Percentiles rank a stretch among this genome's conserved stretches.
These are phyloP conservation scores for Nitzschia sp. DNA, from an alignment of 108 stramenopile species.

Conservation along the genomic window DNA sequence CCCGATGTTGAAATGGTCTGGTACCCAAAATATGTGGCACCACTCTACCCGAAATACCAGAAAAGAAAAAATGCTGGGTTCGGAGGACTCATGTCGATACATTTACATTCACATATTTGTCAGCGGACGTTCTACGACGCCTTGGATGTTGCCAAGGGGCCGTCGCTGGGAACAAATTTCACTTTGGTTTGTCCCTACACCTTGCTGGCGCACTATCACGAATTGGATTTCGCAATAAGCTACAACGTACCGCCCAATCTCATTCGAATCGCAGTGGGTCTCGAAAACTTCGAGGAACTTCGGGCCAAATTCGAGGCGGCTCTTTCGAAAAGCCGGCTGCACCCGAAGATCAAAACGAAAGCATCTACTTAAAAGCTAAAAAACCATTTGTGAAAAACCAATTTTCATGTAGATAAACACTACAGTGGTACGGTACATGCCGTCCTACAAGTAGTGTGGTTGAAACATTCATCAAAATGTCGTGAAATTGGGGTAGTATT, in stretches of 20 bases:
- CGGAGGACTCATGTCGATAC: slow-evolving; percentile 60
- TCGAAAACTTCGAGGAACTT: slow-evolving; percentile 55
- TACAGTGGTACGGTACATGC: too few species aligned
- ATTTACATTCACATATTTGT: slow-evolving; percentile 55
- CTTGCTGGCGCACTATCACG: slow-evolving; percentile 76
- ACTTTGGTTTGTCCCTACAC: slow-evolving; percentile 78
- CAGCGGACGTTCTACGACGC: slow-evolving; percentile 71
- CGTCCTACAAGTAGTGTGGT: too few species aligned
- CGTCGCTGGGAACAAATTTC: slow-evolving; percentile 78
- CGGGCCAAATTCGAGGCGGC: slow-evolving; percentile 52
- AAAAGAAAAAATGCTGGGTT: slow-evolving; percentile 31
- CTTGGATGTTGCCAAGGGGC: slow-evolving; percentile 71
- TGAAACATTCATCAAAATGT: too few species aligned
- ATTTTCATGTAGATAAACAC: too few species aligned
- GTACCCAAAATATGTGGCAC: slow-evolving; percentile 56
- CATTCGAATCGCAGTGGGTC: slow-evolving; percentile 63
- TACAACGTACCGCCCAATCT: slow-evolving; percentile 69
- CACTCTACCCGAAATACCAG: slow-evolving; percentile 26
- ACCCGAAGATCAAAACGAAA: slow-evolving; percentile 38
- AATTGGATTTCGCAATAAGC: slow-evolving; percentile 66
- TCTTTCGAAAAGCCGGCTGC: slow-evolving; percentile 42
- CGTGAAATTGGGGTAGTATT: too few species aligned
- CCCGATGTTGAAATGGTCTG: slow-evolving; percentile 51
- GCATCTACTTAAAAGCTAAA: too few species aligned
- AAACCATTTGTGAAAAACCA: too few species aligned